Base-by-base conservation (phyloP, 352 stramenopile species). In the Peronospora belbahrii region DNA sequence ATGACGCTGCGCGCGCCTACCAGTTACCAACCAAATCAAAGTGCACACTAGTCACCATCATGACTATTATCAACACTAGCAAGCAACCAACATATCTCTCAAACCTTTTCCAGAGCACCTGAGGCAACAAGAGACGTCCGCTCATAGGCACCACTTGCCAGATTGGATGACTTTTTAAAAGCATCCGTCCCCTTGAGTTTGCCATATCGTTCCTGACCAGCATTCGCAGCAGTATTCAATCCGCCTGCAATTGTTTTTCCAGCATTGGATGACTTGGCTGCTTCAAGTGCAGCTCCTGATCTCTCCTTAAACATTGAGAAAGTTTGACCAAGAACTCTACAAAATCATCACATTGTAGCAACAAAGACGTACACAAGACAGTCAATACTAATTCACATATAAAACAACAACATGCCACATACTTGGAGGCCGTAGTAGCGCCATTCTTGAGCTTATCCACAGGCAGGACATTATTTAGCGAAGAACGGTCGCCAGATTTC, bases 371-470 rank as follows among this genome's bases (percentile, higher is more conserved):
- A 13, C 0, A 19, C 15, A 22, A 45, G 23, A 47, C 35, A 17
- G n/a, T n/a, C n/a, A n/a, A n/a, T n/a, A n/a, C n/a, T n/a, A n/a
- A n/a, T n/a, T n/a, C n/a, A n/a, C n/a, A n/a, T n/a, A n/a, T n/a
- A n/a, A n/a, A n/a, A n/a, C n/a, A n/a, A n/a, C n/a, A n/a, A n/a
- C n/a, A n/a, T n/a, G n/a, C n/a, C 2, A 65, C 73, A 22, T 47
- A 88, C 79, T 88, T 89, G 40, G 68, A 71, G 22, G 82, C 82
- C 1, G 74, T 89, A 22, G 62, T 77, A 4, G 82, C 82, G 39
- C 82, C 82, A 51, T 94, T 94, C 74, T 94, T 94, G 52, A 94
- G 65, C 67, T 90, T 90, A 50, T 94, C 82, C 18, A 94, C 76
- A 0, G 82, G 82, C 17, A 94, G 55, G 8, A 88, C 79, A 44